phyloP scores from a whole-genome alignment of 2,329 filamentous ascomycete species.

The Myriangium duriaei region DNA sequence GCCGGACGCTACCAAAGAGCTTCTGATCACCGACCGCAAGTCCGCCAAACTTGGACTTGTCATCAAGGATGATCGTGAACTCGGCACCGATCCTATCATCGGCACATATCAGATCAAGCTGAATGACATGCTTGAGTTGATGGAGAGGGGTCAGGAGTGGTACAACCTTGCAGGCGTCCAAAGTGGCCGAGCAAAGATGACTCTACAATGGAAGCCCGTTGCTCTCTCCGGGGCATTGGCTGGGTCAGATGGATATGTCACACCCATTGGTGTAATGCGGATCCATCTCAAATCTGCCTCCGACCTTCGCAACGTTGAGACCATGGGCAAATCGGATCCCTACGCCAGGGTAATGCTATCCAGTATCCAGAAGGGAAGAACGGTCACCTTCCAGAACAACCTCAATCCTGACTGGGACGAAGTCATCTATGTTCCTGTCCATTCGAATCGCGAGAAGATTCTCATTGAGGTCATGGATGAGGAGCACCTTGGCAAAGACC shows the following conservation, averaged over 20 bases:
- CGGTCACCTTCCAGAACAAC: slow-evolving; percentile 92
- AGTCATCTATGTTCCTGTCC: slow-evolving; percentile 84
- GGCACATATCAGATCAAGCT: slow-evolving; percentile 93
- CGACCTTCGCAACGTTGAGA: slow-evolving; percentile 82
- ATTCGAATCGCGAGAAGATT: slow-evolving; percentile 70
- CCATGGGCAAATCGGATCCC: slow-evolving; percentile 91
- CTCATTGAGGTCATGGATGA: slow-evolving; percentile 93
- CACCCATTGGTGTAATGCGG: slow-evolving; percentile 88
- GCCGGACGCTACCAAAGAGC: slow-evolving; percentile 83
- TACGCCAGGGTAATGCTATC: slow-evolving; percentile 83
- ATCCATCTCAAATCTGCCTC: slow-evolving; percentile 78
- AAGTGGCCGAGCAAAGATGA: slow-evolving; percentile 79
- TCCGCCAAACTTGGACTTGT: slow-evolving; percentile 80
- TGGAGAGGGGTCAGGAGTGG: slow-evolving; percentile 91
- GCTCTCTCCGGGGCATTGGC: slow-evolving; percentile 65
- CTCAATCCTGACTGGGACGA: slow-evolving; percentile 94
- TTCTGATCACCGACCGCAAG: slow-evolving; percentile 88
- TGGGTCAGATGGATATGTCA: slow-evolving; percentile 78
- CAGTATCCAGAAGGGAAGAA: slow-evolving; percentile 79
- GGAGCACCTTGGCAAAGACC: slow-evolving; percentile 82
- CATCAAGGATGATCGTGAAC: slow-evolving; percentile 88
- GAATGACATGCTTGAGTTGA: slow-evolving; percentile 82
- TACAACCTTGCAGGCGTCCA: slow-evolving; percentile 75
- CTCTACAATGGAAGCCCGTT: slow-evolving; percentile 89
- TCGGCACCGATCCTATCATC: slow-evolving; percentile 69